Evolutionary conservation across 352 stramenopile genomes (phyloP).

Genomic region (Globisporangium yorkense): DNA sequence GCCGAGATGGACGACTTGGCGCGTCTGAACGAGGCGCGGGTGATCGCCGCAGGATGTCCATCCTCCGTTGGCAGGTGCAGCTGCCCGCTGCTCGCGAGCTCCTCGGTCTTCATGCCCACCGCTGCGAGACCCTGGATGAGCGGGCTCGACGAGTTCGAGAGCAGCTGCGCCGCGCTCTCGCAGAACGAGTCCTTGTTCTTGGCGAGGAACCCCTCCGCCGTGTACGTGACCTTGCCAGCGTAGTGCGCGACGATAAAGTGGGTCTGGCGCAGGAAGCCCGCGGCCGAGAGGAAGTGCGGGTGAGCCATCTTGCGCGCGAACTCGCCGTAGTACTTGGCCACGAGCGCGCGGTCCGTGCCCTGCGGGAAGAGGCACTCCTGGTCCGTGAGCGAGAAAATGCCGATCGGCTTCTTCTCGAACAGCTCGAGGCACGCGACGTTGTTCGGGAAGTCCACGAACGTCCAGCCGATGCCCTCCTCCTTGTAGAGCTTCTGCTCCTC

Average conservation of each 20-base stretch:
- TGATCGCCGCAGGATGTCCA: conserved; percentile 6
- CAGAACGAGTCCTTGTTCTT: conserved; percentile 91
- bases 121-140: conserved; percentile 54
- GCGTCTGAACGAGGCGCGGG: conserved; percentile 21
- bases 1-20: conserved; percentile 60
- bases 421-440: conserved; percentile 75
- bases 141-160: conserved; percentile 48
- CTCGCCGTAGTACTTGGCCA: conserved; percentile 73
- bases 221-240: conserved; percentile 78
- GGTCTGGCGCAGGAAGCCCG: conserved; percentile 40
- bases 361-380: conserved; percentile 81
- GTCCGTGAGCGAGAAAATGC: conserved; percentile 79
- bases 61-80: not conserved
- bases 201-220: conserved; percentile 71
- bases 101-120: not conserved
- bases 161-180: conserved; percentile 50
- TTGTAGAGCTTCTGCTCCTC: conserved; percentile 77
- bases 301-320: conserved; percentile 59
- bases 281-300: conserved; percentile 44
- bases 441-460: conserved; percentile 75
- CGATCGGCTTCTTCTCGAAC: conserved; percentile 71
- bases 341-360: conserved; percentile 60
- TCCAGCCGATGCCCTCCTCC: conserved; percentile 70
- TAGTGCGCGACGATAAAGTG: conserved; percentile 88
- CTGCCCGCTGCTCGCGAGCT: not conserved